Percentiles rank a stretch among this genome's conserved stretches.
Conservation (phyloP, 306 rosid species). For the Dalbergia cultrata region DNA sequence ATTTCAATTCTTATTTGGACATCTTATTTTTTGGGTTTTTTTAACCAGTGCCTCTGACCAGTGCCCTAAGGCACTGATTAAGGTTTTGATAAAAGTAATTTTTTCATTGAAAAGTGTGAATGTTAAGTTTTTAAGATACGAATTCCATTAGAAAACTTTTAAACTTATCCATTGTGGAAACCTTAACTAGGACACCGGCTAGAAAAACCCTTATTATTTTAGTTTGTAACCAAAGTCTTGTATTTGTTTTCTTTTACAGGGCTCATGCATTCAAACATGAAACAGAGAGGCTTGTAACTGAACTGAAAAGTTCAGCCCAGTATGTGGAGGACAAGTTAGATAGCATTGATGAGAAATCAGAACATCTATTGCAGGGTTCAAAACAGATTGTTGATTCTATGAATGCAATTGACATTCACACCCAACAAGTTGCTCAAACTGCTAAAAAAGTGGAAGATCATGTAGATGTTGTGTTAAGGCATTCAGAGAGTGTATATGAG, state of each 20-base stretch:
- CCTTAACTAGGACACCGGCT: no score
- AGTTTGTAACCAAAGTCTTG: slow-evolving; percentile 3
- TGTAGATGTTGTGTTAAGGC: slow-evolving; percentile 57
- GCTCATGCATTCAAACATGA: slow-evolving; percentile 73
- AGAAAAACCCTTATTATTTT: not conserved
- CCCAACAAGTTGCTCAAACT: slow-evolving; percentile 63
- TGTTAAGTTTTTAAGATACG: no score
- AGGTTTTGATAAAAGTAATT: no score
- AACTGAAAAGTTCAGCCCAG: slow-evolving; percentile 69
- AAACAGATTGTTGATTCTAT: slow-evolving; percentile 61
- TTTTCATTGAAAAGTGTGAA: no score
- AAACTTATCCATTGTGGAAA: no score
- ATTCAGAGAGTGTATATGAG: slow-evolving; percentile 68
- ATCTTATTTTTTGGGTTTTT: no score
- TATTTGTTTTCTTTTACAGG: slow-evolving; percentile 44
- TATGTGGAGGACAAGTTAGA: slow-evolving; percentile 77
- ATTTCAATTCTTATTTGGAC: not conserved
- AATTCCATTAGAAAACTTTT: no score
- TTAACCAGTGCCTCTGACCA: no score
- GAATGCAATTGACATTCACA: slow-evolving; percentile 52
- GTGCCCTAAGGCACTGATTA: no score
- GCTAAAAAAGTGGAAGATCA: slow-evolving; percentile 63
- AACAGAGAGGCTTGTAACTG: slow-evolving; percentile 85
- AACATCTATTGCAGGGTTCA: slow-evolving; percentile 58
- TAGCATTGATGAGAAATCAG: slow-evolving; percentile 63